Base-by-base conservation (phyloP, 495 filamentous ascomycete genomes). In the Aspergillus kassunensis region DNA sequence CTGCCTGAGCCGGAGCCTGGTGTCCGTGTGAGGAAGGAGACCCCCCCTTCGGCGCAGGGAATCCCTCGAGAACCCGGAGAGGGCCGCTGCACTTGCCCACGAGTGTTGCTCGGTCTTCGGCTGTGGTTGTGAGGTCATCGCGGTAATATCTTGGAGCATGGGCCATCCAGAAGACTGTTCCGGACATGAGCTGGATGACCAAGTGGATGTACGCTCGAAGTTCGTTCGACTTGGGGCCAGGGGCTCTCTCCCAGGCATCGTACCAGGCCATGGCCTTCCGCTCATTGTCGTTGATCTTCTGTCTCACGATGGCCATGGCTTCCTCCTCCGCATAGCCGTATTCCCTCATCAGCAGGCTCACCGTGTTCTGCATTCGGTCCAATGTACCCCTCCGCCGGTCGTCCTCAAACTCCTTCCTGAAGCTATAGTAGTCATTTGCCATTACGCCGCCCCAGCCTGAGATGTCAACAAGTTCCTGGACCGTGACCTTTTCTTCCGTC, bases 371-470 rank as follows among this genome's bases (percentile, higher is more conserved):
- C 7, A 44, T 25, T 25, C 41, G 41, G 3, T 44, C 41, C 24
- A 44, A 1, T 6, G 41, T 30, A 7, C 41, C 41, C 3, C 24
- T 4, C 7, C 24, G 41, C 12, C 19, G 24, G 25, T 44, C 24
- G 20, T 30, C 41, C 9, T 44, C 41, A 11, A 44, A 44, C 25
- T 44, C 41, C 11, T 44, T 44, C 6, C 9, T 29, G 23, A 44
- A 44, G 25, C 41, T 44, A 9, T 44, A 44, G 41, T 44, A 44
- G 41, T 44, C 41, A 19, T 44, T 44, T 4, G 5, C 5, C 24
- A 44, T 15, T 6, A 25, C 25, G 1, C 24, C 24, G 2, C 24
- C 41, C 5, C 18, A 2, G 1, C 23, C 6, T 25, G 4, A 15
- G 4, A 19, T 4, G 6, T 31, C 8, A 6, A 40, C 10, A 3